These are phyloP conservation scores for Fusarium lateritium DNA, from an alignment of 2,329 filamentous ascomycete species.

Conservation along the genomic window DNA sequence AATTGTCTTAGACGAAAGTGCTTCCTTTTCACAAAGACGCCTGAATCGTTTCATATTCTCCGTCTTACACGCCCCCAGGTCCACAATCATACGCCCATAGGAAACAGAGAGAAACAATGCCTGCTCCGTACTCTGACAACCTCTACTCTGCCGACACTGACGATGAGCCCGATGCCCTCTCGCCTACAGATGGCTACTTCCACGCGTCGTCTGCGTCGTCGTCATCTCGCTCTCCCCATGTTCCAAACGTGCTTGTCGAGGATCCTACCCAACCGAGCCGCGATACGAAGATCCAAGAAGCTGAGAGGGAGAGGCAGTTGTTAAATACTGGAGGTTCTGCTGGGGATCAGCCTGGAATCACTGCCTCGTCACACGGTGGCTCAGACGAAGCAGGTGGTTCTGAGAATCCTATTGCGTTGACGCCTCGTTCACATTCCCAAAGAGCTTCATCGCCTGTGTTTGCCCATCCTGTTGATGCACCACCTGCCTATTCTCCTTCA, in stretches of 20 bases:
- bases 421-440: conserved; percentile 18
- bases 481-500: conserved; percentile 66
- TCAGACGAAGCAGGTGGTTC: background rate
- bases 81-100: conserved; percentile 1
- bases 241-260: conserved; percentile 65
- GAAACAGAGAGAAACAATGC: conserved; percentile 54
- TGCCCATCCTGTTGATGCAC: conserved; percentile 57
- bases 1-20: background rate
- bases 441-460: conserved; percentile 17
- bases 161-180: conserved; percentile 58
- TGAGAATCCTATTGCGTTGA: conserved; percentile 6
- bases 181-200: conserved; percentile 69
- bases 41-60: conserved; percentile 1
- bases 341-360: background rate
- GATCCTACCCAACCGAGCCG: conserved; percentile 62
- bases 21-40: background rate
- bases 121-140: conserved; percentile 63
- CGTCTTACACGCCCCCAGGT: conserved; percentile 27
- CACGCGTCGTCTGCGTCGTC: conserved; percentile 55
- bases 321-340: conserved; percentile 47
- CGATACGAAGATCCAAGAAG: conserved; percentile 62
- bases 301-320: conserved; percentile 57
- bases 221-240: conserved; percentile 54
- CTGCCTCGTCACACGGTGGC: background rate
- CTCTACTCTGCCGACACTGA: conserved; percentile 61